Conservation (phyloP, 768 basidiomycete genomes). For the Pholiota conissans region DNA sequence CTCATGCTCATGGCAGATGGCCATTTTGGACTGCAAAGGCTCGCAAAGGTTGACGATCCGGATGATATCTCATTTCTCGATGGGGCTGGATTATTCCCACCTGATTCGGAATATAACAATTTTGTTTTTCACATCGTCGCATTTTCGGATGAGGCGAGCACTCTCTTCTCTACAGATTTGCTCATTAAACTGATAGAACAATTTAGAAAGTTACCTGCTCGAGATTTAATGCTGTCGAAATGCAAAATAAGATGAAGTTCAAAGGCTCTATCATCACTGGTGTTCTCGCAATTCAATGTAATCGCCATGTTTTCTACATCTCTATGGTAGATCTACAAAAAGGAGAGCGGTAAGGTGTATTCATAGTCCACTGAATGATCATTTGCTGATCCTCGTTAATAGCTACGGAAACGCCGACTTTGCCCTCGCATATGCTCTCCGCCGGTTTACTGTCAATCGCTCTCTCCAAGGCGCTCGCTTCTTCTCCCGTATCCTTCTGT, state of each 20-base stretch:
- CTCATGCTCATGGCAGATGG: conserved; percentile 18
- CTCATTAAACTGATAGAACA: background rate
- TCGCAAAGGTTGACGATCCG: conserved; percentile 19
- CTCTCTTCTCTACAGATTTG: background rate
- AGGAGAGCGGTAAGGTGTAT: conserved; percentile 15
- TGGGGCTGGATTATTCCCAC: conserved; percentile 15
- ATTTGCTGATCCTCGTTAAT: background rate
- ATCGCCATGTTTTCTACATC: conserved; percentile 15
- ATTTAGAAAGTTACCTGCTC: conserved; percentile 22
- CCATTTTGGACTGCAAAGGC: conserved; percentile 19
- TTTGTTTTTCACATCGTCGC: conserved; percentile 11
- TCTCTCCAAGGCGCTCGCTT: background rate
- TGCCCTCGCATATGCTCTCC: conserved; percentile 2
- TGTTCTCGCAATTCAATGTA: conserved; percentile 18
- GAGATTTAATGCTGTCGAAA: conserved; percentile 20
- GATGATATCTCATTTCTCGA: conserved; percentile 19
- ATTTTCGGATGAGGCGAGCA: conserved; percentile 9
- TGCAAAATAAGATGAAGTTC: conserved; percentile 24
- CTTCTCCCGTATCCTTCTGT: conserved; percentile 1
- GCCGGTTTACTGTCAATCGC: background rate
- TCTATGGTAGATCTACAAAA: conserved; percentile 17
- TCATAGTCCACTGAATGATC: background rate
- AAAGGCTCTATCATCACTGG: conserved; percentile 21
- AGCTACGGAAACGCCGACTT: conserved; percentile 16
- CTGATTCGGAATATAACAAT: conserved; percentile 10